Conservation (phyloP, 129 eudicot genomes). For the Flaveria trinervia region DNA sequence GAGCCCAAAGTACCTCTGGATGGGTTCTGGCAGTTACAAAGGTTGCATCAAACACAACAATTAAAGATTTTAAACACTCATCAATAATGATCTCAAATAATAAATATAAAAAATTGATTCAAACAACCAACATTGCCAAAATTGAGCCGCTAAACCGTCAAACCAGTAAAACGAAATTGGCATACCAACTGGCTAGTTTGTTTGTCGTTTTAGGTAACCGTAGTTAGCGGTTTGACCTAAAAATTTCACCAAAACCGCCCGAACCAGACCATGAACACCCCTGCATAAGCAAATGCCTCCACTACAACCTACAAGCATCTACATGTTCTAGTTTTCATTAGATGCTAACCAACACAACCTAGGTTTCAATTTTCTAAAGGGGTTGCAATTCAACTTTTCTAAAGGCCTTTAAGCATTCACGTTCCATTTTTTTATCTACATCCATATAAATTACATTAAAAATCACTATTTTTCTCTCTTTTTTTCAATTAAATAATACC, state of each 20-base stretch:
- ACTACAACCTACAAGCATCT: background rate
- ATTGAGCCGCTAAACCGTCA: background rate
- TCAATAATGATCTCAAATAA: background rate
- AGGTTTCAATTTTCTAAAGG: too few relatives aligned
- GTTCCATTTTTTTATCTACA: too few relatives aligned
- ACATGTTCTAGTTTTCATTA: background rate
- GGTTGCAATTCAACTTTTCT: slow-evolving; percentile 4
- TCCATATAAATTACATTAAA: too few relatives aligned
- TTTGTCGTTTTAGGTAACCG: background rate
- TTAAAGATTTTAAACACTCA: background rate
- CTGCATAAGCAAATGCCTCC: too few relatives aligned
- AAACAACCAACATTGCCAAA: background rate
- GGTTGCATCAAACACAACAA: slow-evolving; percentile 15
- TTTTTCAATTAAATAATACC: too few relatives aligned
- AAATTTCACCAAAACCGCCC: background rate
- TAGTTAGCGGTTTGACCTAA: background rate
- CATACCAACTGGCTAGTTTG: background rate
- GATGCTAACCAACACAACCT: background rate
- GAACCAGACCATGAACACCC: background rate
- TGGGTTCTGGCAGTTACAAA: slow-evolving; percentile 47
- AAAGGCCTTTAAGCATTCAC: background rate
- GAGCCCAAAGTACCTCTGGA: slow-evolving; percentile 94
- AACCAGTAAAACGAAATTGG: background rate
- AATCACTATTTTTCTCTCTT: too few relatives aligned
- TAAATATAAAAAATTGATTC: too few relatives aligned